These are phyloP conservation scores for Wickerhamomyces kurtzmanii DNA, from an alignment of 805 yeast species.

Conservation along the genomic window DNA sequence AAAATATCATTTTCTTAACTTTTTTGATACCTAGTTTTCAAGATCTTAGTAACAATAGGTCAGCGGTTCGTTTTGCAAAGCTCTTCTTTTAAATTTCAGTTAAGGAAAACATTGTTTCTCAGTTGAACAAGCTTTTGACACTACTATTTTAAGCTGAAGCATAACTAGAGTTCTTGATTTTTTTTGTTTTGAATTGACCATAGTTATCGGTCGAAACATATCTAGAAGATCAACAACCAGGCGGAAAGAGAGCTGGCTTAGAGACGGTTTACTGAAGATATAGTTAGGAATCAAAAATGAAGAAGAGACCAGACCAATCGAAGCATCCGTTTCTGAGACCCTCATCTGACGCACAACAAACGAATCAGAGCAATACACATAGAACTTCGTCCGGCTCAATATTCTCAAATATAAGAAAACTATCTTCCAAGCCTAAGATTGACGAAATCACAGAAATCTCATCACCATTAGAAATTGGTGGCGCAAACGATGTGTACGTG, in stretches of 20 bases:
- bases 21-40: too few species aligned
- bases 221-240: not conserved
- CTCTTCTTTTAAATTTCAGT: not conserved
- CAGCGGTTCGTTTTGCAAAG: not conserved
- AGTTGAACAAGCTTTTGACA: too few species aligned
- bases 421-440: not conserved
- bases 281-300: slow-evolving; percentile 1
- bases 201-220: not conserved
- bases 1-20: too few species aligned
- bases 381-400: too few species aligned
- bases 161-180: not conserved
- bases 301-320: slow-evolving; percentile 3
- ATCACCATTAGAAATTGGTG: too few species aligned
- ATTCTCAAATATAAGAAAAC: not conserved
- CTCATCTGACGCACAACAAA: too few species aligned
- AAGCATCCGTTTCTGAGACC: slow-evolving; percentile 4
- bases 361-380: too few species aligned
- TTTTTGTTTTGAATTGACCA: not conserved
- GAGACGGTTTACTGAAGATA: not conserved
- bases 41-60: too few species aligned
- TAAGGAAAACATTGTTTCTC: not conserved
- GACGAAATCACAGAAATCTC: too few species aligned
- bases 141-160: too few species aligned
- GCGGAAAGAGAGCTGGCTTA: not conserved
- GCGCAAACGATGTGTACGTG: too few species aligned